A percentile compares a stretch with the other conserved stretches of the same genome.
These are phyloP conservation scores for Eleusine coracana DNA, from an alignment of 176 grass and related monocot genomes.

Conservation along the genomic window DNA sequence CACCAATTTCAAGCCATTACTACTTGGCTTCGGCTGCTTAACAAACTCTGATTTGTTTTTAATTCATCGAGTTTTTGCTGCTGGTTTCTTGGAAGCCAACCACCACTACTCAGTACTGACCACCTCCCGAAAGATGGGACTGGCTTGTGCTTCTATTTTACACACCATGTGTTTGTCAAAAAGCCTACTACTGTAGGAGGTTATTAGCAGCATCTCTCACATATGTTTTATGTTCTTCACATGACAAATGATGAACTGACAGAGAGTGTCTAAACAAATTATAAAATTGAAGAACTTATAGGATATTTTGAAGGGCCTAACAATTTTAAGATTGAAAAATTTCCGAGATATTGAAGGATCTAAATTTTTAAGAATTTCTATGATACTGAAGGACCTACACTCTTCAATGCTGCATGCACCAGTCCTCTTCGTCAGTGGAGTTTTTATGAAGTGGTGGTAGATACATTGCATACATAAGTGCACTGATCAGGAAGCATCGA, in stretches of 20 bases:
- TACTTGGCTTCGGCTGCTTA: not conserved
- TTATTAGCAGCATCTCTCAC: not conserved
- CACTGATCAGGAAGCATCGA: not conserved
- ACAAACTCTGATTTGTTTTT: not conserved
- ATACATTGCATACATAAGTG: not conserved
- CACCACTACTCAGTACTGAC: constrained; percentile 9
- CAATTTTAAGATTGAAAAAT: not conserved
- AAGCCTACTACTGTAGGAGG: not conserved
- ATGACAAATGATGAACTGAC: not conserved
- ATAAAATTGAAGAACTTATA: not conserved
- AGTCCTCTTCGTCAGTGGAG: not conserved
- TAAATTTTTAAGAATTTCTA: no score
- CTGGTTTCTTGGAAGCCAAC: constrained; percentile 45
- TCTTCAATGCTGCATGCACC: no score
- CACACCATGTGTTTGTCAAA: not conserved
- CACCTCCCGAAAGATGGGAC: constrained; percentile 30
- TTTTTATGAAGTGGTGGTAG: constrained; percentile 10
- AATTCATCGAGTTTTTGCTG: not conserved
- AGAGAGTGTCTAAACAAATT: not conserved
- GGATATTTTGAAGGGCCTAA: not conserved
- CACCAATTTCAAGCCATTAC: not conserved
- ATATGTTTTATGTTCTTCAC: not conserved
- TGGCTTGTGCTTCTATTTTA: not conserved
- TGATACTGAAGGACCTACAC: no score
- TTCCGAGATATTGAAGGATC: no score